phyloP scores from a whole-genome alignment of 257 asterid species.

The Avicennia marina region DNA sequence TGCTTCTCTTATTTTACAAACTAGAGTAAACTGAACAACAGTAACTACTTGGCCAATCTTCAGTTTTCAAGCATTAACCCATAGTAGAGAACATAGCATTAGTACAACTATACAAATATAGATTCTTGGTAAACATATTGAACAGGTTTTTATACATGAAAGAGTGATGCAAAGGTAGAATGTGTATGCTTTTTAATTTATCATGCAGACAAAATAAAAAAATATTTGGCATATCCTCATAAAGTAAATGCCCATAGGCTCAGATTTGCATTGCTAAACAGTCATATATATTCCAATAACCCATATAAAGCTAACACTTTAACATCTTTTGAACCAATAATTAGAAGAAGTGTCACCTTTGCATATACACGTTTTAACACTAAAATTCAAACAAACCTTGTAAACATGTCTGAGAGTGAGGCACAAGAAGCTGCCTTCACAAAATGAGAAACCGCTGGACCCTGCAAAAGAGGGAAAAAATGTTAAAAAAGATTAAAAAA shows the following conservation, averaged over 20 bases:
- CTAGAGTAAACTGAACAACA: too few species aligned
- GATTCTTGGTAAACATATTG: neutral
- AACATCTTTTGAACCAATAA: too few species aligned
- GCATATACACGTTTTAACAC: neutral
- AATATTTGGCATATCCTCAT: too few species aligned
- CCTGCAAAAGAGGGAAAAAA: conserved; percentile 35
- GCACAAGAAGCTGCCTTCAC: conserved; percentile 89
- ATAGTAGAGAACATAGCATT: neutral
- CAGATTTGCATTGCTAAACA: too few species aligned
- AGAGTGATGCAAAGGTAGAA: too few species aligned
- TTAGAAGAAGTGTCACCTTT: neutral
- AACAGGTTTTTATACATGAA: neutral
- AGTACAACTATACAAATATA: neutral
- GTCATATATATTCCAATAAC: too few species aligned
- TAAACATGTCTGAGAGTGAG: conserved; percentile 70
- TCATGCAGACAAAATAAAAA: too few species aligned
- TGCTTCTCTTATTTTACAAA: too few species aligned
- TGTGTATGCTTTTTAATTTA: too few species aligned
- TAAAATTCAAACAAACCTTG: conserved; percentile 49
- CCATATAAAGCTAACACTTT: too few species aligned
- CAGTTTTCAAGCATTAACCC: neutral
- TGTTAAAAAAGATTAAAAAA: neutral
- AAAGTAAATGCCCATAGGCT: too few species aligned
- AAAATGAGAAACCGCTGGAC: conserved; percentile 51
- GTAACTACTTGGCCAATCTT: neutral